Base-by-base conservation (phyloP, 768 basidiomycete genomes). In the Kwoniella europaea region DNA sequence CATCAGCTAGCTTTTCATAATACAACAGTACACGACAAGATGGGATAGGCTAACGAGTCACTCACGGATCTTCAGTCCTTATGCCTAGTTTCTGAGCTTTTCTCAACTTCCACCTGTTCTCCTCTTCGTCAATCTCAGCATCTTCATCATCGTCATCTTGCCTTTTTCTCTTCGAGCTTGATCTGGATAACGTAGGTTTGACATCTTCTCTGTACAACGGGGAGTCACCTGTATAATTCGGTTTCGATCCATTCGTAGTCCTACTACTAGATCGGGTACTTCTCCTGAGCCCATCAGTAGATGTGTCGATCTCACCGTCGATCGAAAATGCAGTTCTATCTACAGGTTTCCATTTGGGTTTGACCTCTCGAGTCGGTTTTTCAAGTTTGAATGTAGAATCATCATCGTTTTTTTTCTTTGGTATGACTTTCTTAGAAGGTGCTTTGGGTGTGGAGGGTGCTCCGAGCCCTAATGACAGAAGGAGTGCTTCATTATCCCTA, bases 51-150 rank as follows among this genome's bases (percentile, higher is more conserved):
- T 27, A 27, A 27, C 27, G 27, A 27, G 27, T 27, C 27, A 27
- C 80, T 62, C 24, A 83, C 79, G 84, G 84, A 66, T 82, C 72
- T 41, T 84, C 77, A 1, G 71, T 78, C 29, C 84, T 68, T 42
- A 69, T 68, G 2, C 82, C 80, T 46, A 85, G 71, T 41, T 65
- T 69, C 62, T 74, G 64, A 24, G 74, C 74, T 35, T 78, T 74
- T 29, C 74, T 56, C 59, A 67, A 52, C 71, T 85, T 82, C 76
- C 75, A 81, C 57, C 69, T 76, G 24, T 42, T 46, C 61, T 73
- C 56, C 75, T 75, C 66, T 73, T 68, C 79, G 35, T 74, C 71
- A 20, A 46, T 69, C 27, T 68, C 72, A 44, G 57, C 57, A 41
- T 72, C 69, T 5, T 64, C 54, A 24, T 61, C 44, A 27, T 18